Base-by-base conservation (phyloP, 2,329 filamentous ascomycete genomes). In the Incumbomyces delicatus region DNA sequence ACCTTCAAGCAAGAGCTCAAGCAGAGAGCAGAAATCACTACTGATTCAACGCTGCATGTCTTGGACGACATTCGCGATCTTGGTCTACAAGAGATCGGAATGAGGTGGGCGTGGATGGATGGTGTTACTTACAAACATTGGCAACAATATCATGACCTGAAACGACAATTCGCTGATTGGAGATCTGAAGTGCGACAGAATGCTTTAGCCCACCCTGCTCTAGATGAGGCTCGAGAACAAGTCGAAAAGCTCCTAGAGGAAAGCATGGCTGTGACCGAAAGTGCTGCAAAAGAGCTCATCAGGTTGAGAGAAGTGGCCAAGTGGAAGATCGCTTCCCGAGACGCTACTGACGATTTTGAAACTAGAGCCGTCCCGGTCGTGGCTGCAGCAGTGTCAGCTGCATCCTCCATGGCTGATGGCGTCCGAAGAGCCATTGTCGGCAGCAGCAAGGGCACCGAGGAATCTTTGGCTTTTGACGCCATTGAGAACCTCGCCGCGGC, bases 81-180 rank as follows among this genome's bases (percentile, higher is more conserved):
- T 31, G 87, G 88, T 5, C 74, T 95, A 30, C 87, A 94, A 62
- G 87, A 94, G 63, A 87, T 95, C 45, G 89, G 89, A 47, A 90
- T 94, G 80, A 76, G 69, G 50, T 98, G 92, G 89, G 88, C 90
- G 11, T 94, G 87, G 83, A 92, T 88, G 69, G 88, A 96, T 48
- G 87, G 87, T 29, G 78, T 98, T 51, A 94, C 90, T 1, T 95
- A 98, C 73, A 89, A 94, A 64, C 88, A 98, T 63, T 98, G 92
- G 92, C 80, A 83, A 50, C 92, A 90, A 63, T 98, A 95, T 61
- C 88, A 96, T 63, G 80, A 85, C 50, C 73, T 98, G 48, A 94
- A 86, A 69, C 78, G 77, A 45, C 83, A 85, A 11, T 85, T 95
- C 44, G 81, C 83, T 40, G 80, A 87, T 58, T 95, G 90, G 88